Base-by-base conservation (phyloP, 345 rosid genomes). In the Hypericum perforatum region DNA sequence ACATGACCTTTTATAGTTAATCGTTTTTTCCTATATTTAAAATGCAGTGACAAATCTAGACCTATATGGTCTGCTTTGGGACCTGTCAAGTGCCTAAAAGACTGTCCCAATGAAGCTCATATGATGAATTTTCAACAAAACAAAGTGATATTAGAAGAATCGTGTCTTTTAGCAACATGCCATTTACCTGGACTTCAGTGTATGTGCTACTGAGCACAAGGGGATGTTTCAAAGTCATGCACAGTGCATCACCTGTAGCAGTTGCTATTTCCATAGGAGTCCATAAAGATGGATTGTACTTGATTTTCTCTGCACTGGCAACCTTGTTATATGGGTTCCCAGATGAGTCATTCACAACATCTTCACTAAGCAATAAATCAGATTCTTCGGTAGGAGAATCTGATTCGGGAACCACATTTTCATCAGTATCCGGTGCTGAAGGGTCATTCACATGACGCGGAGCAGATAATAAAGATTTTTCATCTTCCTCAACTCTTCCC, bases 181-280 rank as follows among this genome's bases (percentile, higher is more conserved):
- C 49, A 62, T 52, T 37, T 68, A 92, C 98, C 94, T 76, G 84
- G 40, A 85, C 87, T 70, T 85, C 89, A 37, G 96, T 59, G 71
- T 92, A 92, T 39, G 90, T 56, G 69, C 98, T 85, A 59, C 56
- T 85, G 6, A 92, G 96, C 66, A 77, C 72, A 51, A 85, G 68
- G 14, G 77, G 63, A 65, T 92, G 96, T 64, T 92, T 85, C 74
- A 92, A 56, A 6, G 39, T 32, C 13, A 63, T 74, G 68, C 66
- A 52, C 62, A 77, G 77, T 54, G 66, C 82, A 52, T 70, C 74
- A 32, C 95, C 98, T 41, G 98, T 76, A 49, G 98, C 98, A 44
- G 79, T 70, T 57, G 79, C 95, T 69, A 85, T 74, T 61, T 85
- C 98, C 76, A 70, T 67, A 10, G 90, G 82, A 45, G 85, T 80